A percentile compares a stretch with the other conserved stretches of the same genome.
Evolutionary conservation across 768 basidiomycete species (phyloP).

Genomic region (Phylloporus sp.): DNA sequence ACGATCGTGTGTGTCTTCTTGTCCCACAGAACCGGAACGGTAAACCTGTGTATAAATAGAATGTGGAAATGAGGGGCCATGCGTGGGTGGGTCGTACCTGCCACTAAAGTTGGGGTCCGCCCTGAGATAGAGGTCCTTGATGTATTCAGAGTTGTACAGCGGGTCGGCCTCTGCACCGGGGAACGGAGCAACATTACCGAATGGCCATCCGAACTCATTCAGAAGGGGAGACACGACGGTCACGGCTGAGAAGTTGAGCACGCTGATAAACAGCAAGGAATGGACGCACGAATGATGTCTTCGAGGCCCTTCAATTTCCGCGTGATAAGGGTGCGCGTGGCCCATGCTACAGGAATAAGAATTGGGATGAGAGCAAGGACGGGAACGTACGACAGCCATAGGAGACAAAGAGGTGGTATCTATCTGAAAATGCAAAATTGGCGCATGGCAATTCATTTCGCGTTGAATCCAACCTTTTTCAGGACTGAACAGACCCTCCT

Average conservation of each 20-base stretch:
- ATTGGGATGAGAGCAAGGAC: not conserved
- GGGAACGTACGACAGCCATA: slow-evolving; percentile 70
- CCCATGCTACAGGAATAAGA: slow-evolving; percentile 64
- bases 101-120: slow-evolving; percentile 70
- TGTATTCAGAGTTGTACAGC: slow-evolving; percentile 61
- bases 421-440: slow-evolving; percentile 43
- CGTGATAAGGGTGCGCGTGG: slow-evolving; percentile 83
- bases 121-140: slow-evolving; percentile 83
- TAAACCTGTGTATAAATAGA: slow-evolving; percentile 48
- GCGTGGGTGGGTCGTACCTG: slow-evolving; percentile 38
- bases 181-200: slow-evolving; percentile 62
- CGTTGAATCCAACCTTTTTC: slow-evolving; percentile 56
- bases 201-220: slow-evolving; percentile 85
- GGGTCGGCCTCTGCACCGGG: slow-evolving; percentile 75
- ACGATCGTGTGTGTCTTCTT: slow-evolving; percentile 79
- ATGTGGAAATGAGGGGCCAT: not conserved
- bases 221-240: slow-evolving; percentile 83
- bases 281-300: slow-evolving; percentile 64
- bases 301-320: slow-evolving; percentile 92
- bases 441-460: not conserved
- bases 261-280: not conserved
- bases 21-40: slow-evolving; percentile 92
- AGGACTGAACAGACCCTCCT: slow-evolving; percentile 63
- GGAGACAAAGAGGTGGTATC: slow-evolving; percentile 90
- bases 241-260: slow-evolving; percentile 46